A percentile compares a stretch with the other conserved stretches of the same genome.
Conservation (phyloP, 2,329 filamentous ascomycete genomes). For the Aspergillus neoniger region DNA sequence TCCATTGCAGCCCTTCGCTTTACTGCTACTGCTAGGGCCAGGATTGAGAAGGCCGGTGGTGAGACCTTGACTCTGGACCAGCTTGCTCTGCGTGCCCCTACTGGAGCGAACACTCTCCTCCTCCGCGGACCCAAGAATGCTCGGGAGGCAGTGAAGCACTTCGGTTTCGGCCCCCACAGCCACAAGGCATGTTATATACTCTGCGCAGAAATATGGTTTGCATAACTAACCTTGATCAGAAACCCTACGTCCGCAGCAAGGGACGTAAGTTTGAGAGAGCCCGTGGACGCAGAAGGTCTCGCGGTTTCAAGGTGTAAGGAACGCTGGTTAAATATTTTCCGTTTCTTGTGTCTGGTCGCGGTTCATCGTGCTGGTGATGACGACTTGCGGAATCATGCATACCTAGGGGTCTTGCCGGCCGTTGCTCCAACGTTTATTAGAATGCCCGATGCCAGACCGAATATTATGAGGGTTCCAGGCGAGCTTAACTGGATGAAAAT, state of each 20-base stretch:
- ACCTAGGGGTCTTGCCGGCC: background rate
- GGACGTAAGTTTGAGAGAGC: conserved; percentile 99
- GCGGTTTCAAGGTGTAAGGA: conserved; percentile 99
- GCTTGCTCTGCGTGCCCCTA: conserved; percentile 91
- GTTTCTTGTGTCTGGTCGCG: background rate
- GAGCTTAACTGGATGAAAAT: conserved; percentile 21
- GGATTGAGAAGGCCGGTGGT: conserved; percentile 90
- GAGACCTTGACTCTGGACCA: conserved; percentile 96
- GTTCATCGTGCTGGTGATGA: background rate
- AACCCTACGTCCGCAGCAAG: conserved; percentile 97
- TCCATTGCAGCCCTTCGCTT: conserved; percentile 93
- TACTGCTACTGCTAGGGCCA: conserved; percentile 91
- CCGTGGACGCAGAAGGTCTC: conserved; percentile 96
- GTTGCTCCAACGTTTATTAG: background rate
- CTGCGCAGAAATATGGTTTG: background rate
- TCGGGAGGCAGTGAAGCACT: conserved; percentile 98
- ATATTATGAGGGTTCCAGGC: conserved; percentile 12
- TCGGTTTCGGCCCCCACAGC: conserved; percentile 96
- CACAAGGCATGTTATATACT: conserved; percentile 70
- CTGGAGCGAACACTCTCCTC: conserved; percentile 93
- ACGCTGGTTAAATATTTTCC: background rate
- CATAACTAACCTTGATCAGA: conserved; percentile 56
- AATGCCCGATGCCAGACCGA: background rate
- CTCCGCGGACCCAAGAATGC: conserved; percentile 98
- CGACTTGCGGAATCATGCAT: background rate